Evolutionary conservation across 2,329 filamentous ascomycete genomes (phyloP), one percentile per base, ranked within the genome.

Genomic region (Venturia pyrina): DNA sequence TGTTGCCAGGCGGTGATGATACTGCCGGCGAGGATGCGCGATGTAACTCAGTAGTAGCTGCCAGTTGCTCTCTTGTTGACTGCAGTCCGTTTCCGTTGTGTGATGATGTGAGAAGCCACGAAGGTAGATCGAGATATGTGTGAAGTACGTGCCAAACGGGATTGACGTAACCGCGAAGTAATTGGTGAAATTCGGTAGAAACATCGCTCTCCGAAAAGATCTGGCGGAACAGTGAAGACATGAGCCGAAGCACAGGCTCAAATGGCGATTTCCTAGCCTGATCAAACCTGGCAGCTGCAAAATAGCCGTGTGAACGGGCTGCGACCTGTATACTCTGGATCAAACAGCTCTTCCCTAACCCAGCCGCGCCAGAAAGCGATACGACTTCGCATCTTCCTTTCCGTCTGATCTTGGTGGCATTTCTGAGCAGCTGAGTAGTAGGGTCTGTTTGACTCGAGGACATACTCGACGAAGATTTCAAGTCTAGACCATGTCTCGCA

Each of bases 181-280:
- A 82, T 67, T 85, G 80, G 70, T 88, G 85, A 67, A 87, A 87
- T 0, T 84, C 80, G 0, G 84, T 85, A 11, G 77, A 80, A 19
- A 88, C 82, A 72, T 88, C 84, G 44, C 82, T 81, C 71, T 88
- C 85, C 0, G 84, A 86, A 70, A 87, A 88, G 7, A 87, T 86
- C 68, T 88, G 85, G 34, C 85, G 80, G 66, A 88, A 83, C 21
- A 87, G 75, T 46, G 83, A 85, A 7, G 82, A 83, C 75, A 88
- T 79, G n/a, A 86, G 77, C 67, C 81, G 82, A 21, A 87, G 76
- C 46, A 87, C 80, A 0, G 85, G 83, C 65, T 87, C 85, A 68
- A 86, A 88, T 0, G 85, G 85, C 5, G 83, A 79, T 65, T 81
- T 81, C 69, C 82, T 82, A 21, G 83, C 80, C 64, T 82, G 80